Evolutionary conservation across 805 yeast genomes (phyloP).

Genomic region (Barnettozyma sp.): DNA sequence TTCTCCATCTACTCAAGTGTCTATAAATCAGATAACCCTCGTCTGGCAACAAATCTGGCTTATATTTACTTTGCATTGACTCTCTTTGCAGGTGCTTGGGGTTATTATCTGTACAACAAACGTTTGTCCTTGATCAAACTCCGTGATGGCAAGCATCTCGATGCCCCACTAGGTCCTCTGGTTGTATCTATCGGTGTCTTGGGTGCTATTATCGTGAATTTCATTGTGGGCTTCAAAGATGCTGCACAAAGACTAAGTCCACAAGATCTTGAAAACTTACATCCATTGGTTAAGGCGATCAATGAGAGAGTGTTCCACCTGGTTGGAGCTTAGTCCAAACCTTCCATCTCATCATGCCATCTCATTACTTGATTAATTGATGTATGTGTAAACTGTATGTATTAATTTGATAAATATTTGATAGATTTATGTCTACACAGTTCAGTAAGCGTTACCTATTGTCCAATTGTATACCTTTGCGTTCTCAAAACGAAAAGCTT

Average conservation of each 20-base stretch:
- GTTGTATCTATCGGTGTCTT: constrained; percentile 66
- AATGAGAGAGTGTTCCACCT: constrained; percentile 27
- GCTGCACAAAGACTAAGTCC: constrained; percentile 23
- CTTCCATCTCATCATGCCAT: background rate
- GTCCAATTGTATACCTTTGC: no score
- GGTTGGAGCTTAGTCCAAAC: constrained; percentile 27
- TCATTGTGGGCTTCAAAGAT: constrained; percentile 53
- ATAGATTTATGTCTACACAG: no score
- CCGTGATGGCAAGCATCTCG: constrained; percentile 83
- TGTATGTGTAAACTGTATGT: background rate
- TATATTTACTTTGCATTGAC: constrained; percentile 77
- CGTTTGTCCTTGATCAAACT: constrained; percentile 68
- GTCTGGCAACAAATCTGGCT: constrained; percentile 62
- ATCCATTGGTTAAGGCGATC: constrained; percentile 24
- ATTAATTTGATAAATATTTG: background rate
- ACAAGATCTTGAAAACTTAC: constrained; percentile 10
- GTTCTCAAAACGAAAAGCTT: no score
- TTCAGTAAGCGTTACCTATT: no score
- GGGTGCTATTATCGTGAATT: constrained; percentile 62
- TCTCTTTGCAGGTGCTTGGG: constrained; percentile 83
- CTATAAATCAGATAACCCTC: constrained; percentile 54
- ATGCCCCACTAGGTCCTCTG: constrained; percentile 85
- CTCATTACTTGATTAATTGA: background rate
- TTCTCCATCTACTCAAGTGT: constrained; percentile 79
- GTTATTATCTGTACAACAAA: constrained; percentile 65